Conservation (phyloP, 2,329 filamentous ascomycete species). For the Colletotrichum orchidophilum region DNA sequence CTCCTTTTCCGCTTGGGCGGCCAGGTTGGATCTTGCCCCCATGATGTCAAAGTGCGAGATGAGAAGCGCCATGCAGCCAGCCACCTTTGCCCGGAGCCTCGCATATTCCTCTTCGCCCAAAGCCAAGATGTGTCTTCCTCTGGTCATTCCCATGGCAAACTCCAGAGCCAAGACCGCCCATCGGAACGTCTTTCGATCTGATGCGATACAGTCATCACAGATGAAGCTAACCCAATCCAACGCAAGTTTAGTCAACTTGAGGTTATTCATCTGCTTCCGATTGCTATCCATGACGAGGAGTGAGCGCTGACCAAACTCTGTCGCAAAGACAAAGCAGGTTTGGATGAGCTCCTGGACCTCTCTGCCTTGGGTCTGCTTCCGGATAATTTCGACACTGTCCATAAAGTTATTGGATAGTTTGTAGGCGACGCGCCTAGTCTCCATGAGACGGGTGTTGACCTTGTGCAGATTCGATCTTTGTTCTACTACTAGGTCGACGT, state of each 20-base stretch:
- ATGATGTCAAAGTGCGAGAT: constrained; percentile 99
- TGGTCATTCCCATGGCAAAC: constrained; percentile 97
- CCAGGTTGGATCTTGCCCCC: constrained; percentile 91
- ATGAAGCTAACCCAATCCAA: constrained; percentile 99
- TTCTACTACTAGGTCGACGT: constrained; percentile 89
- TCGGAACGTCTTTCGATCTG: constrained; percentile 94
- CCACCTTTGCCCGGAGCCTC: constrained; percentile 85
- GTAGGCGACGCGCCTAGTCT: constrained; percentile 95
- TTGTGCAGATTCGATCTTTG: constrained; percentile 92
- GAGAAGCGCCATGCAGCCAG: constrained; percentile 94
- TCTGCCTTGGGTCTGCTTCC: constrained; percentile 82
- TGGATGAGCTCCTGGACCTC: constrained; percentile 97
- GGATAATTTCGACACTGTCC: constrained; percentile 95
- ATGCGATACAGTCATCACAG: constrained; percentile 93
- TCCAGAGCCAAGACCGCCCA: constrained; percentile 97
- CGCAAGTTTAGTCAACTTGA: constrained; percentile 91
- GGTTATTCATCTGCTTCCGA: constrained; percentile 94
- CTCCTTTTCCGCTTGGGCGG: constrained; percentile 93
- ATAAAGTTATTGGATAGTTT: constrained; percentile 98
- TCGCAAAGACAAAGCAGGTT: constrained; percentile 98
- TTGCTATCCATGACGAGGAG: constrained; percentile 96
- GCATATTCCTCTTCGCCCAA: constrained; percentile 90
- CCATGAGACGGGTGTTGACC: constrained; percentile 89
- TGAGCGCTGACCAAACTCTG: constrained; percentile 95
- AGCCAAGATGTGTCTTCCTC: constrained; percentile 90